phyloP scores from a whole-genome alignment of 2,329 filamentous ascomycete genomes.

The Orbilia javanica region DNA sequence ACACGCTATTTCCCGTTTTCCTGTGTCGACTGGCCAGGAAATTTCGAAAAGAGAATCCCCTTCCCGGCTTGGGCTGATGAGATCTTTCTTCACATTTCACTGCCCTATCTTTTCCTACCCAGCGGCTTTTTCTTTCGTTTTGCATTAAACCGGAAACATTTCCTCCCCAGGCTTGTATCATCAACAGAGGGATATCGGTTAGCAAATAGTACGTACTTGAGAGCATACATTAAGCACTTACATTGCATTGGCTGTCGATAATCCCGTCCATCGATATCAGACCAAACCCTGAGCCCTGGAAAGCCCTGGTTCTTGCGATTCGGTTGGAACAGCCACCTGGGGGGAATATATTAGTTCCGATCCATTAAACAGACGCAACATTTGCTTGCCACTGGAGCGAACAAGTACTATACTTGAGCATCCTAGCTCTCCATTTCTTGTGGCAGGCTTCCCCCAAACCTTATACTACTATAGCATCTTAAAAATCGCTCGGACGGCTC shows the following conservation, averaged over 20 bases:
- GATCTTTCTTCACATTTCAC: constrained; percentile 31
- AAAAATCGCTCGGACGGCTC: constrained; percentile 59
- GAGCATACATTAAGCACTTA: not conserved
- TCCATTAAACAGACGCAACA: constrained; percentile 51
- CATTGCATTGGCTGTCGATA: constrained; percentile 4
- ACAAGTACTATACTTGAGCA: constrained; percentile 27
- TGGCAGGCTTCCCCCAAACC: constrained; percentile 53
- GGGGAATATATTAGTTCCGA: constrained; percentile 57
- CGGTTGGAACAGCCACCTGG: constrained; percentile 48
- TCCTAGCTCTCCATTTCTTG: constrained; percentile 42
- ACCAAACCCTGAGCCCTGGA: constrained; percentile 39
- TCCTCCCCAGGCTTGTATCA: not conserved
- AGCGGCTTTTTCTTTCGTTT: not conserved
- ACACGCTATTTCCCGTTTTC: constrained; percentile 51
- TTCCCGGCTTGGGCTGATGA: constrained; percentile 31
- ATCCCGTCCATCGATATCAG: constrained; percentile 7
- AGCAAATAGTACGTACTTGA: not conserved
- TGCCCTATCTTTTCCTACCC: constrained; percentile 19
- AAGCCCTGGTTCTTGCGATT: constrained; percentile 33
- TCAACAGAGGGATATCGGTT: not conserved
- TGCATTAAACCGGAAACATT: constrained; percentile 20
- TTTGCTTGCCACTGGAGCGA: constrained; percentile 49
- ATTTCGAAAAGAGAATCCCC: constrained; percentile 12
- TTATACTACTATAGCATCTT: constrained; percentile 48
- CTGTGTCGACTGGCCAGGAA: constrained; percentile 41